Percentiles rank a stretch among this genome's conserved stretches.
These are phyloP conservation scores for Erucastrum elatum DNA, from an alignment of 345 rosid genomes.

Conservation along the genomic window DNA sequence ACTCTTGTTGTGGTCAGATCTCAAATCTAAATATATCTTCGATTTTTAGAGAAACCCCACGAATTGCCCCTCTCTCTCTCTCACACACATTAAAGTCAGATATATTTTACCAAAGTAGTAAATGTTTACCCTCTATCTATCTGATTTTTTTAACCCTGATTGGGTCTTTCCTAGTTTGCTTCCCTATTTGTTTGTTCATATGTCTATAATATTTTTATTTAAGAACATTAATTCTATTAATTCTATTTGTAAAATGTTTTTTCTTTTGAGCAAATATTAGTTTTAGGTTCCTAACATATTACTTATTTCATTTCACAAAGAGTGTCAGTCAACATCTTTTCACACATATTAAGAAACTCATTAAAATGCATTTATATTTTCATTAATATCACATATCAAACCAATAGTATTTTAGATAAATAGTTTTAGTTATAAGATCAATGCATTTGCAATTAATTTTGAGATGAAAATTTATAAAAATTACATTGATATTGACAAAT, in stretches of 20 bases:
- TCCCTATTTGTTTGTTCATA: not conserved
- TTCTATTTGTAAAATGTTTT: not conserved
- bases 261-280: not conserved
- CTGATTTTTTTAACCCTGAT: not conserved
- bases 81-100: not conserved
- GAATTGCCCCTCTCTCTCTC: not conserved
- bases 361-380: no score
- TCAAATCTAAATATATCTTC: slow-evolving; percentile 1
- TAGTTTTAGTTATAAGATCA: no score
- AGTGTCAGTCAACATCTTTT: no score
- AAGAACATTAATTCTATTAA: not conserved
- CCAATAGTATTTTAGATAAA: no score
- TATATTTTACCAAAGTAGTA: not conserved
- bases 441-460: no score
- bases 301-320: no score
- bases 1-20: not conserved
- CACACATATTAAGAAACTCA: no score
- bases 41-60: not conserved
- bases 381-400: no score
- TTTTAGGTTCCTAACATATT: no score
- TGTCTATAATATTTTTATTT: not conserved
- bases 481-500: no score
- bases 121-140: not conserved
- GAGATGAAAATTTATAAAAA: no score
- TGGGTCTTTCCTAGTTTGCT: not conserved